Conservation (phyloP, 164 flowering plant genomes). For the Vitis labrusca region DNA sequence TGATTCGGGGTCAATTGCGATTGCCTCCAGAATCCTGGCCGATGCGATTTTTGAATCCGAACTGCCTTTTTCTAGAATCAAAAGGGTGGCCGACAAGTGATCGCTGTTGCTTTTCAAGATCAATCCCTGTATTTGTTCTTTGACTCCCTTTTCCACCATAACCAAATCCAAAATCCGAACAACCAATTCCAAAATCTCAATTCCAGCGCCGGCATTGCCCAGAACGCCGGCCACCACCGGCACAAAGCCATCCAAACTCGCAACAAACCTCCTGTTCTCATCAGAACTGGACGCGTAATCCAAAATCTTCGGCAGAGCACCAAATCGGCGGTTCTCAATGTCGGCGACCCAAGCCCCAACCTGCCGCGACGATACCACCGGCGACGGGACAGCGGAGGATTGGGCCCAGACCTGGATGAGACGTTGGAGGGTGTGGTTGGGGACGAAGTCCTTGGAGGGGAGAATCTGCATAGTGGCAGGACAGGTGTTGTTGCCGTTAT, state of each 20-base stretch:
- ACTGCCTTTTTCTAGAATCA: conserved; percentile 19
- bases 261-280: conserved; percentile 18
- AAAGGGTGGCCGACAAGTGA: conserved; percentile 3
- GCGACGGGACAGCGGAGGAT: neutral
- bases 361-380: conserved; percentile 6
- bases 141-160: conserved; percentile 8
- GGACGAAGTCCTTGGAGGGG: conserved; percentile 14
- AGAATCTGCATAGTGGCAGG: conserved; percentile 23
- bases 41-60: conserved; percentile 11
- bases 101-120: conserved; percentile 1
- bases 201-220: neutral
- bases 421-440: conserved; percentile 22
- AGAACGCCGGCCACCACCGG: conserved; percentile 14
- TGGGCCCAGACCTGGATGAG: conserved; percentile 30
- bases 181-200: conserved; percentile 15
- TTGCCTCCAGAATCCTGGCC: conserved; percentile 16
- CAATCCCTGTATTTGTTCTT: conserved; percentile 1
- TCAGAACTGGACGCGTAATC: conserved; percentile 12
- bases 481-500: conserved; percentile 24
- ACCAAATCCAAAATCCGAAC: conserved; percentile 13
- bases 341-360: conserved; percentile 18
- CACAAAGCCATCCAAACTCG: conserved; percentile 9
- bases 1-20: conserved; percentile 13
- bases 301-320: conserved; percentile 10
- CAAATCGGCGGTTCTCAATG: conserved; percentile 16